Percentiles rank a stretch among this genome's conserved stretches.
These are phyloP conservation scores for Suhomyces faveliae DNA, from an alignment of 805 yeast species.

Conservation along the genomic window DNA sequence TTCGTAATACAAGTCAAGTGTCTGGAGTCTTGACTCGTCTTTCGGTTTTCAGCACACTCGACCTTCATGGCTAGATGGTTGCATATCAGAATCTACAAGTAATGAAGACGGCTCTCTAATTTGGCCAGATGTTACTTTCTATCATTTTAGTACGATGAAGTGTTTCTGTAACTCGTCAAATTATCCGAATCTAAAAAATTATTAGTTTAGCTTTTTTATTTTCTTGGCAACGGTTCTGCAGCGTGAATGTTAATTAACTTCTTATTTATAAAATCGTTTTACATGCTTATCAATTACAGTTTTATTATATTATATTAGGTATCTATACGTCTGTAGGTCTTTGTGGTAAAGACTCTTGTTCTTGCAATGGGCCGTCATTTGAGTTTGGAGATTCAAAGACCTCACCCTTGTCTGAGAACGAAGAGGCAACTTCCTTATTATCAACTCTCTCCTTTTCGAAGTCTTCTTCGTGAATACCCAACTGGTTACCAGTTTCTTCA, in stretches of 20 bases:
- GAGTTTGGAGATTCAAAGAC: constrained; percentile 5
- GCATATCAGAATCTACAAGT: no score
- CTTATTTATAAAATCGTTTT: no score
- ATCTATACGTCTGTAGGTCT: constrained; percentile 6
- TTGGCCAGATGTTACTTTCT: not conserved
- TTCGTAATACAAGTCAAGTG: no score
- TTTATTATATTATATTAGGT: not conserved
- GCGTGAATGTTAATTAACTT: no score
- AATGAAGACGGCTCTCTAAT: no score
- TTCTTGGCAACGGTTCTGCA: not conserved
- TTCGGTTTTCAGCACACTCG: no score
- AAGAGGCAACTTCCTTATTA: constrained; percentile 27
- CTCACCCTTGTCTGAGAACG: constrained; percentile 14
- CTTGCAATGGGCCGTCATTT: constrained; percentile 7
- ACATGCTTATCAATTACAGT: not conserved
- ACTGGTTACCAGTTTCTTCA: constrained; percentile 56
- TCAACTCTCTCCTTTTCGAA: constrained; percentile 39
- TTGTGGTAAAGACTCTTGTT: not conserved
- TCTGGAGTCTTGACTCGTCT: no score
- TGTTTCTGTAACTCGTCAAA: not conserved
- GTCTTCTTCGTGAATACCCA: constrained; percentile 52
- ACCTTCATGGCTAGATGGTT: no score
- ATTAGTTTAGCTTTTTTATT: not conserved
- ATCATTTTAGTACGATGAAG: not conserved
- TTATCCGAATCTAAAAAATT: not conserved